Base-by-base conservation (phyloP, 2,329 filamentous ascomycete genomes). In the Calonectria crousiana region DNA sequence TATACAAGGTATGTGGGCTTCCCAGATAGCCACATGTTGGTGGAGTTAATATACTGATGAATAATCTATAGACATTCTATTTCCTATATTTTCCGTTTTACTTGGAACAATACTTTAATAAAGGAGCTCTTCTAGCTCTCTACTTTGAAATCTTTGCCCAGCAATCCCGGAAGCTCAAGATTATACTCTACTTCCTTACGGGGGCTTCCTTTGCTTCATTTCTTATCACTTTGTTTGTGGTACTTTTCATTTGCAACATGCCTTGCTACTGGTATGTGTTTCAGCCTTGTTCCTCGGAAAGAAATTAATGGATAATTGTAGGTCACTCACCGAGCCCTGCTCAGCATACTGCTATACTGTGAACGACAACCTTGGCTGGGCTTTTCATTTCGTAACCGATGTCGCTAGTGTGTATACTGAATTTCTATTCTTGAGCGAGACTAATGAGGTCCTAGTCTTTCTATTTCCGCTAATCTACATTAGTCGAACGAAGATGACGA, bases 361-460 rank as follows among this genome's bases (percentile, higher is more conserved):
- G 30, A 62, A 38, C 28, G 53, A 69, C 26, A 69, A 69, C 60
- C 52, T 69, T 18, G 52, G 67, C 26, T 62, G 67, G 67, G 52
- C 36, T 20, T 51, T 69, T 18, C 67, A 69, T 51, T 62, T 69
- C 34, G 18, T 26, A 10, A 62, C 13, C 23, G 56, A 62, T 13
- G 28, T 62, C 4, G 38, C 26, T 20, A 69, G 41, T 69, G 28
- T 53, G 30, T n/a, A 28, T 3, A 4, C 44, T 2, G 5, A 20
- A 6, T 1, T n/a, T 1, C 4, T 30, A 16, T 6, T n/a, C 6
- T 18, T 13, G n/a, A 10, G 6, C 16, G 9, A 38, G 20, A 10
- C 53, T 69, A 9, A 69, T 30, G 1, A 8, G 6, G 13, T 4
- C 11, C 6, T 20, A 69, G 67, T 69, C 18, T 69, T 69, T 23